phyloP scores from a whole-genome alignment of 2,329 filamentous ascomycete species.

The Aspergillus sp. region DNA sequence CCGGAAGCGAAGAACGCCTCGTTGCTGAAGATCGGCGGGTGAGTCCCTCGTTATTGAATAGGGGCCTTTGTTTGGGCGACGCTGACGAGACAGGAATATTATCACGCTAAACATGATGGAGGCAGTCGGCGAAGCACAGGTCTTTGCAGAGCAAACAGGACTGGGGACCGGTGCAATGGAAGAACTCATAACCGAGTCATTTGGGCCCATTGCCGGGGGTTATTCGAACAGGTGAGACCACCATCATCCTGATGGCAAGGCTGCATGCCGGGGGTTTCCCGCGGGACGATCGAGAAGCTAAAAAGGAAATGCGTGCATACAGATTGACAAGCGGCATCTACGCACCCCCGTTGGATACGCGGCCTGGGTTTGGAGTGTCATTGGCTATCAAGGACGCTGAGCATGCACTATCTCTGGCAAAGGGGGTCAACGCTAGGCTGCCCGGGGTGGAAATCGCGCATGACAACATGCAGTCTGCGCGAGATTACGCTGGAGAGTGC shows the following conservation, averaged over 20 bases:
- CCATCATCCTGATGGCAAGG: too few relatives aligned
- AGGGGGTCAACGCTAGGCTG: slow-evolving; percentile 30
- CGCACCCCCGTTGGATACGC: slow-evolving; percentile 35
- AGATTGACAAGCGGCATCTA: slow-evolving; percentile 47
- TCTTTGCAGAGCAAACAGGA: slow-evolving; percentile 48
- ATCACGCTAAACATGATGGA: slow-evolving; percentile 47
- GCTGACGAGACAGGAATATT: slow-evolving; percentile 35
- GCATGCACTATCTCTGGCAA: slow-evolving; percentile 34
- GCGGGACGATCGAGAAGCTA: background rate
- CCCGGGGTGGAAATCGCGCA: slow-evolving; percentile 33
- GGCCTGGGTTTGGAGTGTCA: slow-evolving; percentile 38
- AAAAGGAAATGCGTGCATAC: background rate
- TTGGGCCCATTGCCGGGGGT: slow-evolving; percentile 43
- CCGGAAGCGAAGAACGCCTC: slow-evolving; percentile 42
- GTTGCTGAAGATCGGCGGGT: slow-evolving; percentile 47
- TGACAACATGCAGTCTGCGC: slow-evolving; percentile 36
- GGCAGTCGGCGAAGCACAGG: slow-evolving; percentile 47
- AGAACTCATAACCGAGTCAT: slow-evolving; percentile 44
- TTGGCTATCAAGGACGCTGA: slow-evolving; percentile 39
- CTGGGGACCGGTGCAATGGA: slow-evolving; percentile 44
- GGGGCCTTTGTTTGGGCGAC: too few relatives aligned
- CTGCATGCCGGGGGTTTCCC: background rate
- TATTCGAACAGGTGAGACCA: slow-evolving; percentile 40
- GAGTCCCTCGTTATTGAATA: slow-evolving; percentile 11
- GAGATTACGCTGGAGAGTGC: slow-evolving; percentile 38